Conservation (phyloP, 2,329 filamentous ascomycete genomes). For the Ascochyta koolunga region DNA sequence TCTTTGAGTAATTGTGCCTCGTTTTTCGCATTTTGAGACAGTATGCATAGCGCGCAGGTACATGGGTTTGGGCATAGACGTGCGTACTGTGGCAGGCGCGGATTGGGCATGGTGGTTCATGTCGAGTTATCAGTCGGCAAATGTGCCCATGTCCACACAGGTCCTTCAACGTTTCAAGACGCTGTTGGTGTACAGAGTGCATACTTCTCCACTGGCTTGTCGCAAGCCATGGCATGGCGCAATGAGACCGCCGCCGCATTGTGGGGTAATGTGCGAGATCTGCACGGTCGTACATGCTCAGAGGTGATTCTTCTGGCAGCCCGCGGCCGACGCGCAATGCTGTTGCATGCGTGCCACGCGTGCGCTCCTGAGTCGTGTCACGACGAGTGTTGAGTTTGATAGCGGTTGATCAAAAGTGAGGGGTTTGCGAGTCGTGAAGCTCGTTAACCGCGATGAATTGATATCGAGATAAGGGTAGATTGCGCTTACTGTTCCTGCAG, state of each 20-base stretch:
- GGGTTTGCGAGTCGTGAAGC: conserved; percentile 11
- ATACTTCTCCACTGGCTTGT: conserved; percentile 20
- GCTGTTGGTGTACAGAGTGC: conserved; percentile 8
- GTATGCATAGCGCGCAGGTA: background rate
- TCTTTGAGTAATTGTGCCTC: background rate
- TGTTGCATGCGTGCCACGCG: conserved; percentile 16
- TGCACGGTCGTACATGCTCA: conserved; percentile 15
- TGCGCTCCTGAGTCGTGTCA: conserved; percentile 10
- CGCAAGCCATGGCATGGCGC: conserved; percentile 26
- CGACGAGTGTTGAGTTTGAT: background rate
- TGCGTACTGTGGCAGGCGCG: conserved; percentile 1
- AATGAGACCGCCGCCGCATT: conserved; percentile 25
- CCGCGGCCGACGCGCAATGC: conserved; percentile 25
- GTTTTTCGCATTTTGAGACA: background rate
- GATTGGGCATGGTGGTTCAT: background rate
- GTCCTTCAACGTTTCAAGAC: conserved; percentile 16
- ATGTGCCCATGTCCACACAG: conserved; percentile 2
- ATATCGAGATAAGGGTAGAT: conserved; percentile 18
- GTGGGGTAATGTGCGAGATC: conserved; percentile 30
- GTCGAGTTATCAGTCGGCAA: background rate
- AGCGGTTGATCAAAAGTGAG: conserved; percentile 3
- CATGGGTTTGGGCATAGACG: background rate
- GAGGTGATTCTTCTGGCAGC: conserved; percentile 20
- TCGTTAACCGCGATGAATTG: conserved; percentile 16
- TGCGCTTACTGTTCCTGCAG: conserved; percentile 35